Evolutionary conservation across 225 moss, liverwort and hornwort species (phyloP), one percentile per base, ranked within the genome.

Genomic region (Lunularia cruciata): DNA sequence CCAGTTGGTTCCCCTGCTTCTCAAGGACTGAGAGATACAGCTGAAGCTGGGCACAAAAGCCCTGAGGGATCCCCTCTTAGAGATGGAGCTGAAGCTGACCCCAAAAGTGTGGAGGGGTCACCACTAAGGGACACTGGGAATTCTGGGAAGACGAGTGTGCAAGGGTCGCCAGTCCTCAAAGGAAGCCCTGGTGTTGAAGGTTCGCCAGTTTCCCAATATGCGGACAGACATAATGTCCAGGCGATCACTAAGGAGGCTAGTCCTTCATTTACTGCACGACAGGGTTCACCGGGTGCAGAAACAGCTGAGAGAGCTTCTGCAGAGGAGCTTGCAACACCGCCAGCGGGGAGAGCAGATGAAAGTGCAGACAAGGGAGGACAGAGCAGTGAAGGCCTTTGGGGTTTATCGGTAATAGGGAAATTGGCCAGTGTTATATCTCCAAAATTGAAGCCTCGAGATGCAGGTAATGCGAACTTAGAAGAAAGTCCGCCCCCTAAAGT

Each of bases 391-490:
- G 73, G 68, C 47, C 89, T 91, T 91, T 73, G 85, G 73, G 73
- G 65, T 76, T 80, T 91, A 78, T 87, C 91, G 53, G 73, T 94
- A 58, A 83, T 90, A 47, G 89, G 82, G 45, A 86, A 88, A 69
- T 78, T 91, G 63, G 91, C 86, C 60, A 89, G 81, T 82, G 91
- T 88, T 38, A 75, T 91, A 57, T 91, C 91, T 81, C 88, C 94
- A 16, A 83, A 80, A 61, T 77, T 84, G 72, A 83, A 71, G 60
- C 57, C 85, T 65, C 87, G 73, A 67, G 86, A 72, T 18, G 49
- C 64, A 45, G 57, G 70, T n/a, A 60, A 22, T 63, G 73, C 67
- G 37, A 59, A 55, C 64, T 63, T 70, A 60, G 73, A 57, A 53
- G 74, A 74, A 33, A 65, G 54, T 55, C 60, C 56, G 51, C 53